phyloP scores from a whole-genome alignment of 345 rosid species.

The Passiflora organensis region DNA sequence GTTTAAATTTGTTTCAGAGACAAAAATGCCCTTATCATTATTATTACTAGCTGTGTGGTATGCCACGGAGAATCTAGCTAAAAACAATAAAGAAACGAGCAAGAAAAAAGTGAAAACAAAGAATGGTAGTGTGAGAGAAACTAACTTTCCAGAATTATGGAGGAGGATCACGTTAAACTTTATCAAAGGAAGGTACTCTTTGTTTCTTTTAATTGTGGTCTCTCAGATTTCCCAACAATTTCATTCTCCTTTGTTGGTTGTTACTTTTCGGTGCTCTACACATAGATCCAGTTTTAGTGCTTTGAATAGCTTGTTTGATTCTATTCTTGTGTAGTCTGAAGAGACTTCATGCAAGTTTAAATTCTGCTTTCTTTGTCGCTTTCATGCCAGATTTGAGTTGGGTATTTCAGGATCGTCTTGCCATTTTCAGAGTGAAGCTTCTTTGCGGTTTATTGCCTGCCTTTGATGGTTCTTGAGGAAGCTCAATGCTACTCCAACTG shows the following conservation, averaged over 20 bases:
- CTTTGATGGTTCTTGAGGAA: constrained; percentile 10
- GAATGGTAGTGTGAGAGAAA: constrained; percentile 4
- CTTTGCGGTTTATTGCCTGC: constrained; percentile 4
- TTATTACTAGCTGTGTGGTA: neutral
- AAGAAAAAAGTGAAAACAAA: neutral
- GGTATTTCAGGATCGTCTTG: constrained; percentile 15
- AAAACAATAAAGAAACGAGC: neutral
- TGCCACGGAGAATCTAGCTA: neutral
- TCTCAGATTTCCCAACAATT: constrained; percentile 2
- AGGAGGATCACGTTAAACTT: neutral
- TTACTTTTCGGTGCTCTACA: constrained; percentile 1
- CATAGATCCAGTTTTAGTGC: constrained; percentile 14
- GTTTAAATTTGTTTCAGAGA: neutral
- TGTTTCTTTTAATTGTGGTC: neutral
- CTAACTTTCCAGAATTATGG: constrained; percentile 3
- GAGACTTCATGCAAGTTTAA: neutral
- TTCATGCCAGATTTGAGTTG: constrained; percentile 28
- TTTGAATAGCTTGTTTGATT: neutral
- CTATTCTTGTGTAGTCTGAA: neutral
- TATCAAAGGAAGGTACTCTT: neutral
- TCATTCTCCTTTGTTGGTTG: neutral
- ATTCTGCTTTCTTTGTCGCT: constrained; percentile 1
- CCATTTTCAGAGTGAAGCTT: constrained; percentile 27
- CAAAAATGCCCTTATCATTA: constrained; percentile 13
- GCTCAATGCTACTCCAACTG: constrained; percentile 11